These are phyloP conservation scores for Pythium aquatile DNA, from an alignment of 352 stramenopile genomes.

Conservation along the genomic window DNA sequence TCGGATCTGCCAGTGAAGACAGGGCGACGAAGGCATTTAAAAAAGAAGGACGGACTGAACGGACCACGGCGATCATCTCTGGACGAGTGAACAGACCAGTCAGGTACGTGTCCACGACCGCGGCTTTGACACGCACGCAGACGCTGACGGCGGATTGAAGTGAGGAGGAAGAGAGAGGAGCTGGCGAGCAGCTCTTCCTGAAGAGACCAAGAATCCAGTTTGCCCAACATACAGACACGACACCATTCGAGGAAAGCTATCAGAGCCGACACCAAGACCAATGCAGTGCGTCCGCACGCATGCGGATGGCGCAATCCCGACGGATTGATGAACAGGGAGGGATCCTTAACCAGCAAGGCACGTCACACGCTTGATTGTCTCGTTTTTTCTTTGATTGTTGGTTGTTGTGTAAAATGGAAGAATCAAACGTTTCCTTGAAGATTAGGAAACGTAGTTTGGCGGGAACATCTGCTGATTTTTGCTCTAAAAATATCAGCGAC, in stretches of 20 bases:
- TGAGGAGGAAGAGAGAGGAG: neutral
- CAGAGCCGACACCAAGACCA: neutral
- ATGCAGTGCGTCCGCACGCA: neutral
- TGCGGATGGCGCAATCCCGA: neutral
- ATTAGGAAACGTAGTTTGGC: neutral
- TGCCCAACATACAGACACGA: neutral
- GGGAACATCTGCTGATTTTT: neutral
- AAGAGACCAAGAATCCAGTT: neutral
- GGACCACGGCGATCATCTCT: neutral
- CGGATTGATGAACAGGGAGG: neutral
- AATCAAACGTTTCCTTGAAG: neutral
- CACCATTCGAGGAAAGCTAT: neutral
- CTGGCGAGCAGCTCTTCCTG: neutral
- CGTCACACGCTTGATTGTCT: constrained; percentile 1
- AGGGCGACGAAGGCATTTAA: neutral
- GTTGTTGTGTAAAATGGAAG: neutral
- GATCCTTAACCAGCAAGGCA: neutral
- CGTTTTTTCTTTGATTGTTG: neutral
- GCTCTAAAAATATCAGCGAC: neutral
- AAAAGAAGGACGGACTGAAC: neutral
- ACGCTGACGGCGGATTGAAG: neutral
- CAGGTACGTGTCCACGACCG: neutral
- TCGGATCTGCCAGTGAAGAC: neutral
- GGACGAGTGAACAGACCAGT: neutral
- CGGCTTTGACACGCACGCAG: constrained; percentile 3